Percentiles rank a stretch among this genome's conserved stretches.
These are phyloP conservation scores for Elongisporangium prolatum DNA, from an alignment of 352 stramenopile species.

Conservation along the genomic window DNA sequence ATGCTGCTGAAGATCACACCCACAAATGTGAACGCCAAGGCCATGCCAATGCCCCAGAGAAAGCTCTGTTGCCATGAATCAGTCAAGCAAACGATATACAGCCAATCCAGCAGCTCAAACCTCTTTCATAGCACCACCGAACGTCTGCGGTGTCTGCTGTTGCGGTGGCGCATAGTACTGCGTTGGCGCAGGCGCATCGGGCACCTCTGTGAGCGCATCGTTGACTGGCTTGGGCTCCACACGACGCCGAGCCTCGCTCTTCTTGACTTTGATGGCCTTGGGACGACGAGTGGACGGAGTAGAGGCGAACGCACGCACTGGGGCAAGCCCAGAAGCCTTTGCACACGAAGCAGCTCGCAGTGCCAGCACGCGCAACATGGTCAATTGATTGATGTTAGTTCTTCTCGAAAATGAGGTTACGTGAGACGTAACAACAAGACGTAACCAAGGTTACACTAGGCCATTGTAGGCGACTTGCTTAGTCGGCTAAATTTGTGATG, in stretches of 20 bases:
- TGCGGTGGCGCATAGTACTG: constrained; percentile 33
- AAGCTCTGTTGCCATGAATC: constrained; percentile 44
- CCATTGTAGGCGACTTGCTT: too few relatives aligned
- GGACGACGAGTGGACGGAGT: constrained; percentile 36
- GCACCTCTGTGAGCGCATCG: constrained; percentile 36
- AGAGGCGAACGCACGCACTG: constrained; percentile 28
- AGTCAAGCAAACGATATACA: background rate
- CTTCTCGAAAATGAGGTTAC: background rate
- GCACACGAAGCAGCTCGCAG: background rate
- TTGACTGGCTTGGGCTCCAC: constrained; percentile 35
- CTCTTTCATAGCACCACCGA: constrained; percentile 63
- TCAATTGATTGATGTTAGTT: background rate
- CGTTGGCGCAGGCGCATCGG: constrained; percentile 15
- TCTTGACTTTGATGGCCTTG: constrained; percentile 66
- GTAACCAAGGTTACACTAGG: background rate
- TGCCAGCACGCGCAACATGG: background rate
- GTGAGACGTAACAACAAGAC: too few relatives aligned
- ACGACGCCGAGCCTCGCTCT: constrained; percentile 51
- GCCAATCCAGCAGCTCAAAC: constrained; percentile 12
- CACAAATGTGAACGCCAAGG: constrained; percentile 64
- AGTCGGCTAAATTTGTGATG: too few relatives aligned
- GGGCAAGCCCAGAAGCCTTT: background rate
- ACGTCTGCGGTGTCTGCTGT: constrained; percentile 39
- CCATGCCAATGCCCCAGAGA: constrained; percentile 74
- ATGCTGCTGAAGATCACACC: constrained; percentile 63